Evolutionary conservation across 768 basidiomycete species (phyloP).

Genomic region (Leccinum boreale): DNA sequence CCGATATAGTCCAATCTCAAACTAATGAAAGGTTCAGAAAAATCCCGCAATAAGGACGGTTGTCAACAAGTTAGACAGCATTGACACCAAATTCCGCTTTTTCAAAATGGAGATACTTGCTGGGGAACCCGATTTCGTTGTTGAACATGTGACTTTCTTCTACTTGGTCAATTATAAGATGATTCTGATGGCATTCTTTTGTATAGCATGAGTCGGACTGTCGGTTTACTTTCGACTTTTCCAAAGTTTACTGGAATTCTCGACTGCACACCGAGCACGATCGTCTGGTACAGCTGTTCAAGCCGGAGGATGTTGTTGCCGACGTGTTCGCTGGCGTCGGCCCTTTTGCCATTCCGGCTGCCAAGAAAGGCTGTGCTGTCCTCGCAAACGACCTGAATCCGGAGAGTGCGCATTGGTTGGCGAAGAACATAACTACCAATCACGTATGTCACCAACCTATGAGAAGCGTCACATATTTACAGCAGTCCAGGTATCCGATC

Average conservation of each 20-base stretch:
- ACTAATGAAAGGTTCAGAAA: conserved; percentile 57
- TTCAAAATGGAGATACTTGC: conserved; percentile 98
- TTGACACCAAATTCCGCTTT: conserved; percentile 83
- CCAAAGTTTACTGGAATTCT: conserved; percentile 97
- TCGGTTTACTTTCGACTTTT: conserved; percentile 90
- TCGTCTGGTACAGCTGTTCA: conserved; percentile 73
- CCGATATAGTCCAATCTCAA: neutral
- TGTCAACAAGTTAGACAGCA: conserved; percentile 90
- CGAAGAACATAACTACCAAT: conserved; percentile 71
- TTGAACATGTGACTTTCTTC: conserved; percentile 69
- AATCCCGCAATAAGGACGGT: conserved; percentile 79
- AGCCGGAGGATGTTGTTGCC: conserved; percentile 74
- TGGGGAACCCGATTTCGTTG: conserved; percentile 82
- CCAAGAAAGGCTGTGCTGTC: conserved; percentile 85
- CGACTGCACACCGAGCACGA: conserved; percentile 89
- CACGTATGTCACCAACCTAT: conserved; percentile 47
- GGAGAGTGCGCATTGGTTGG: conserved; percentile 73
- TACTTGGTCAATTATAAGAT: neutral
- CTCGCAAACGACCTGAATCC: conserved; percentile 96
- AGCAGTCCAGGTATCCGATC: conserved; percentile 51
- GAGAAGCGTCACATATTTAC: conserved; percentile 2
- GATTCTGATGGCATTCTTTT: neutral
- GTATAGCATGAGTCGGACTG: conserved; percentile 80
- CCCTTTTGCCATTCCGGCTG: conserved; percentile 92
- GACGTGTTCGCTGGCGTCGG: conserved; percentile 98